A percentile compares a stretch with the other conserved stretches of the same genome.
Conservation (phyloP, 192 early-diverging fungal species). For the Oehlia diaphana region DNA sequence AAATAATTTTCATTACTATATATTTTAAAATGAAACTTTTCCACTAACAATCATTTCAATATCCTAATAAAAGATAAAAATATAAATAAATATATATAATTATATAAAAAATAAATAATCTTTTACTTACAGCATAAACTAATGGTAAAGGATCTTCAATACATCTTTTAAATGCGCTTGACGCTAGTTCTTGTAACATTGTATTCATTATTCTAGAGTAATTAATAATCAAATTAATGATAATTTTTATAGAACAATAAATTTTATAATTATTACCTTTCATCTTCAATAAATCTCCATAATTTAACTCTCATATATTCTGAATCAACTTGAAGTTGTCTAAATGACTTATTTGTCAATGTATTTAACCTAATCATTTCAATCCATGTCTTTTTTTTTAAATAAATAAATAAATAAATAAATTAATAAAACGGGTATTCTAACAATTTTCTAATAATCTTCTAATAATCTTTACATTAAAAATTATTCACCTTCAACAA, state of each 20-base stretch:
- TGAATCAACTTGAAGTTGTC: constrained; percentile 69
- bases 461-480: not conserved
- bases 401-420: not conserved
- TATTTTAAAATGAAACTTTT: not conserved
- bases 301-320: constrained; percentile 54
- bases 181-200: constrained; percentile 24
- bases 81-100: not conserved
- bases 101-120: not conserved
- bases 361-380: constrained; percentile 58
- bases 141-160: constrained; percentile 17
- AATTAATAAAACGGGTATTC: too few species aligned
- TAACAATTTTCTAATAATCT: too few species aligned
- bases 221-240: not conserved
- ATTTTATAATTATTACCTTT: constrained; percentile 34
- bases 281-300: constrained; percentile 50
- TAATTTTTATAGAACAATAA: not conserved
- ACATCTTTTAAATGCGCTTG: constrained; percentile 16
- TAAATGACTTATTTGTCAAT: constrained; percentile 52
- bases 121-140: constrained; percentile 3
- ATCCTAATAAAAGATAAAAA: not conserved
- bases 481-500: constrained; percentile 41
- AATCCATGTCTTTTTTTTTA: constrained; percentile 48
- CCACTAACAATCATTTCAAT: not conserved
- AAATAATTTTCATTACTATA: too few species aligned
- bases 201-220: constrained; percentile 2